Conservation (phyloP, 768 basidiomycete species). For the Suillus ampliporus region DNA sequence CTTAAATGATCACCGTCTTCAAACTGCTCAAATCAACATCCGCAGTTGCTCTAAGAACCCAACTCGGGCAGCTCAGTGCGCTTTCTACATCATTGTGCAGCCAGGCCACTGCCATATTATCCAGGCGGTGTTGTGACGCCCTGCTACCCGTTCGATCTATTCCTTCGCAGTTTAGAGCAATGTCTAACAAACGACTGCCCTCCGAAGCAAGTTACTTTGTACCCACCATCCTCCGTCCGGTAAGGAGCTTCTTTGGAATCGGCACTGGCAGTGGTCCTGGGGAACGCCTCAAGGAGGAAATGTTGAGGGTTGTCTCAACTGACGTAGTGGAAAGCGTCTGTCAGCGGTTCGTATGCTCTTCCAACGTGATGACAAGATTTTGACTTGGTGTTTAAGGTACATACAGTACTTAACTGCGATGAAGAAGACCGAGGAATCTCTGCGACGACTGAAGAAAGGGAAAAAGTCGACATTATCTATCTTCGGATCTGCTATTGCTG, state of each 20-base stretch:
- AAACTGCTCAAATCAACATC: conserved; percentile 1
- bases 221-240: conserved; percentile 75
- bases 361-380: conserved; percentile 1
- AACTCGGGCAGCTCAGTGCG: conserved; percentile 53
- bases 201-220: conserved; percentile 90
- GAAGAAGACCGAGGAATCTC: conserved; percentile 91
- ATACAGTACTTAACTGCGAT: conserved; percentile 79
- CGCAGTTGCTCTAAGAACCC: conserved; percentile 60
- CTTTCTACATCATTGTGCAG: conserved; percentile 63
- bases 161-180: conserved; percentile 88
- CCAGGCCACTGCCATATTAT: conserved; percentile 74
- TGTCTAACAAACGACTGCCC: conserved; percentile 73
- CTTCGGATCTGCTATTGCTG: conserved; percentile 60
- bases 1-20: background rate
- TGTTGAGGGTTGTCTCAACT: conserved; percentile 54
- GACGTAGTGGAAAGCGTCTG: conserved; percentile 76
- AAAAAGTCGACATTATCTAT: conserved; percentile 82
- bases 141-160: conserved; percentile 86
- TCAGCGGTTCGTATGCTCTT: conserved; percentile 52
- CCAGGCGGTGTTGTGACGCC: conserved; percentile 82
- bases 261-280: conserved; percentile 66
- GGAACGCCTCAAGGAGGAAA: conserved; percentile 56
- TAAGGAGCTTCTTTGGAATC: conserved; percentile 75
- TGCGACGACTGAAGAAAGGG: conserved; percentile 86
- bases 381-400: conserved; percentile 55